phyloP scores from a whole-genome alignment of 495 filamentous ascomycete genomes.

The Aspergillus nanangensis region DNA sequence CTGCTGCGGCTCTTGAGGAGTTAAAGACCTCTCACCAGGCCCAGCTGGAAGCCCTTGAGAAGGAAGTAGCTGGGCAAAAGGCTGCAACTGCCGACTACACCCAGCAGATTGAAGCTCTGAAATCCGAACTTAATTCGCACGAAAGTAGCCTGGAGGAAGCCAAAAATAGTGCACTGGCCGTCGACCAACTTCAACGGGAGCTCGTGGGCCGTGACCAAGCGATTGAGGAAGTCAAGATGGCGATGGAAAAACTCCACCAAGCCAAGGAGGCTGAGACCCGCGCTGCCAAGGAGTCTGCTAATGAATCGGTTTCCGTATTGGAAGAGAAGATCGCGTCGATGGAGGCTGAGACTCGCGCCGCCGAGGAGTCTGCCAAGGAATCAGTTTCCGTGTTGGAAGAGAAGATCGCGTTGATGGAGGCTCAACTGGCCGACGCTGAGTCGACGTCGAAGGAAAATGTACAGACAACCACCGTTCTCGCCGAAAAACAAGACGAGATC shows the following conservation, averaged over 20 bases:
- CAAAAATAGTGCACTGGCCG: constrained; percentile 32
- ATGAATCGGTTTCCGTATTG: constrained; percentile 23
- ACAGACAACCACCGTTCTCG: constrained; percentile 21
- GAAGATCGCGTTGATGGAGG: constrained; percentile 34
- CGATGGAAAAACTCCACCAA: constrained; percentile 34
- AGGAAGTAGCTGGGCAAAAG: constrained; percentile 34
- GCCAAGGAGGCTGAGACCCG: constrained; percentile 39
- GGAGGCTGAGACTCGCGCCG: constrained; percentile 33
- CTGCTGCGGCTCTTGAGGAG: constrained; percentile 32
- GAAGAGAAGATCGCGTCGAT: constrained; percentile 35
- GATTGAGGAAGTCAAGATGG: constrained; percentile 38
- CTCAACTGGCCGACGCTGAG: constrained; percentile 34
- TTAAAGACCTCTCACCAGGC: constrained; percentile 34
- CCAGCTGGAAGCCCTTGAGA: constrained; percentile 34
- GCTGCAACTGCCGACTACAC: constrained; percentile 29
- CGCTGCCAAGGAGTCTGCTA: constrained; percentile 38
- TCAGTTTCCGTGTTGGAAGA: constrained; percentile 27
- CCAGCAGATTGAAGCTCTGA: constrained; percentile 35
- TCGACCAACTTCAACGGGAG: constrained; percentile 35
- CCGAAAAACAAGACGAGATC: constrained; percentile 37
- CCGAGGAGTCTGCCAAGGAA: constrained; percentile 28
- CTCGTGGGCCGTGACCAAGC: constrained; percentile 40
- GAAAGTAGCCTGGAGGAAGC: constrained; percentile 25
- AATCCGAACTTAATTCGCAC: constrained; percentile 34
- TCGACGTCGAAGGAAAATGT: too few species aligned